Percentiles rank a stretch among this genome's conserved stretches.
phyloP scores from a whole-genome alignment of 2,329 filamentous ascomycete species.

The Bimuria novae-zelandiae region DNA sequence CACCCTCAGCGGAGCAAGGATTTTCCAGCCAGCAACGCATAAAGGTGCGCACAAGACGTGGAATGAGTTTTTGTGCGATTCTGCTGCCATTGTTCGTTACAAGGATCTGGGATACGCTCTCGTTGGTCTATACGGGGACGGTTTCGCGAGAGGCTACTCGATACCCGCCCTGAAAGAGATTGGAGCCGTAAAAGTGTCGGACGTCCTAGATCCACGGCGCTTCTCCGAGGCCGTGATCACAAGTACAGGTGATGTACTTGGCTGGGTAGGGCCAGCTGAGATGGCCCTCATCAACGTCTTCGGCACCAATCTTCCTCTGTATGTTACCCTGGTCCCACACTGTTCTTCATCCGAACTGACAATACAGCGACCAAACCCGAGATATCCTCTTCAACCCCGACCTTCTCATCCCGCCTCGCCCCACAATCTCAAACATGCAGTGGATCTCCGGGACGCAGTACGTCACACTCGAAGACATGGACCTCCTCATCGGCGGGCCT shows the following conservation, averaged over 20 bases:
- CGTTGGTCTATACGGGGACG: slow-evolving; percentile 83
- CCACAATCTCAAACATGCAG: slow-evolving; percentile 92
- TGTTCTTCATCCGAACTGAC: too few species aligned
- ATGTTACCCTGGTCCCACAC: slow-evolving; percentile 49
- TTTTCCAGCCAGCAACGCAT: slow-evolving; percentile 81
- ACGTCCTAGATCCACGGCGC: slow-evolving; percentile 75
- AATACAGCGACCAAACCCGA: slow-evolving; percentile 54
- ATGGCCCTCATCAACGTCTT: slow-evolving; percentile 82
- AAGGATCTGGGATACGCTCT: slow-evolving; percentile 78
- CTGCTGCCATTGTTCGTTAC: slow-evolving; percentile 75
- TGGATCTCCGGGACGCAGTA: slow-evolving; percentile 97
- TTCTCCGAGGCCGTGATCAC: slow-evolving; percentile 72
- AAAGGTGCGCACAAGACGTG: slow-evolving; percentile 95
- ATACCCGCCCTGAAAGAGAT: slow-evolving; percentile 90
- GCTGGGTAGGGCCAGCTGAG: slow-evolving; percentile 88
- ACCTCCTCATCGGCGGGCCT: slow-evolving; percentile 85
- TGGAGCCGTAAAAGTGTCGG: slow-evolving; percentile 64
- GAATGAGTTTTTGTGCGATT: slow-evolving; percentile 80
- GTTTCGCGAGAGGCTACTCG: slow-evolving; percentile 76
- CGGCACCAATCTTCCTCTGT: slow-evolving; percentile 71
- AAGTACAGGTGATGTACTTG: slow-evolving; percentile 78
- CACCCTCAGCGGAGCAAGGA: slow-evolving; percentile 72
- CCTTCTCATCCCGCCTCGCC: slow-evolving; percentile 73
- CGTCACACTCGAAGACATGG: slow-evolving; percentile 83
- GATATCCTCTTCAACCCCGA: slow-evolving; percentile 82